Percentiles rank a stretch among this genome's conserved stretches.
These are phyloP conservation scores for Hysterium pulicare DNA, from an alignment of 2,329 filamentous ascomycete genomes.

Conservation along the genomic window DNA sequence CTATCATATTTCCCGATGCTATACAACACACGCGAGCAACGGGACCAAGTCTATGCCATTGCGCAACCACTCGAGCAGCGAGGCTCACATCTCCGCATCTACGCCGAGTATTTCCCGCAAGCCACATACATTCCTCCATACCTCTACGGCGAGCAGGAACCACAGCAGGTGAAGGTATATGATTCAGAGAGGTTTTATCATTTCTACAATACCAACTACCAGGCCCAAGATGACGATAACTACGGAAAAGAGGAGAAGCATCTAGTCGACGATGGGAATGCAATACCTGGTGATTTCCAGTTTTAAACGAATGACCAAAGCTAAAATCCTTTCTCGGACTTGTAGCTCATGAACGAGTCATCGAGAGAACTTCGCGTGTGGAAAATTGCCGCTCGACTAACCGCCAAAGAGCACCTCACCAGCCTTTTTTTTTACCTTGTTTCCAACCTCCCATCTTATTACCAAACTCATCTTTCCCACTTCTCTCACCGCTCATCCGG, in stretches of 20 bases:
- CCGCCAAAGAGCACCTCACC: too few species aligned
- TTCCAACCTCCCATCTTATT: too few species aligned
- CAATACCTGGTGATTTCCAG: too few species aligned
- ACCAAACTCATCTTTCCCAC: too few species aligned
- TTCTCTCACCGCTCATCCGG: too few species aligned
- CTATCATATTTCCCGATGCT: not conserved
- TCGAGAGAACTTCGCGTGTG: too few species aligned
- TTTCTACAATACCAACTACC: not conserved
- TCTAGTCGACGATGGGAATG: too few species aligned
- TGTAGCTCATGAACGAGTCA: too few species aligned
- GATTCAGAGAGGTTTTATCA: constrained; percentile 23
- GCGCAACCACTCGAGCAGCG: constrained; percentile 19
- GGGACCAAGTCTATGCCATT: constrained; percentile 16
- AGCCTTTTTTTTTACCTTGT: too few species aligned
- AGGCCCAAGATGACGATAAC: not conserved
- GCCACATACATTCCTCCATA: constrained; percentile 30
- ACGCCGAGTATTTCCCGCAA: constrained; percentile 18
- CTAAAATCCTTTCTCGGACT: too few species aligned
- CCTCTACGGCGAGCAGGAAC: constrained; percentile 32
- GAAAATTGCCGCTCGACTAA: too few species aligned
- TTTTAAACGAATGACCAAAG: too few species aligned
- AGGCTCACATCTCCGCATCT: constrained; percentile 20
- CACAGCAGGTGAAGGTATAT: constrained; percentile 25
- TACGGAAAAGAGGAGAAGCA: not conserved
- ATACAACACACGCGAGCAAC: not conserved